Evolutionary conservation across 2,329 filamentous ascomycete species (phyloP).

Genomic region (Claviceps sp.): DNA sequence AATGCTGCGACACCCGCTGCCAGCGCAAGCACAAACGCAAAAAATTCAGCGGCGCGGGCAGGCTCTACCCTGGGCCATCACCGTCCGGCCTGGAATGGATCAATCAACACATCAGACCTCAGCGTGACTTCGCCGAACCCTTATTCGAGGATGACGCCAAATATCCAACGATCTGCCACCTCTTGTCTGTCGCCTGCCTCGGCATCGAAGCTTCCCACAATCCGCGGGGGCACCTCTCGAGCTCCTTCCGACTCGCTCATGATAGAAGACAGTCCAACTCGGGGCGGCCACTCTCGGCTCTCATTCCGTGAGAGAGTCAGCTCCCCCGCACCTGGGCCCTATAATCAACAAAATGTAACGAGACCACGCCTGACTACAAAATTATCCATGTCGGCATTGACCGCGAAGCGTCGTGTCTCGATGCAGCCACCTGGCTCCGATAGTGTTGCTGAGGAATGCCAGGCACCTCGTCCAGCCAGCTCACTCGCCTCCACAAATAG

Average conservation of each 20-base stretch:
- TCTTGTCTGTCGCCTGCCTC: conserved; percentile 30
- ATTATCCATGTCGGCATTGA: conserved; percentile 28
- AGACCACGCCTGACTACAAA: conserved; percentile 32
- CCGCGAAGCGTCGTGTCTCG: conserved; percentile 35
- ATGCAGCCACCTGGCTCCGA: conserved; percentile 33
- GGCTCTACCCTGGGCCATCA: conserved; percentile 34
- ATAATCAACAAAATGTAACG: conserved; percentile 30
- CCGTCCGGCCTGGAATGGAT: conserved; percentile 61
- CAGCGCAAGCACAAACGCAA: conserved; percentile 20
- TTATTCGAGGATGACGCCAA: conserved; percentile 33
- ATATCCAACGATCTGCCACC: conserved; percentile 23
- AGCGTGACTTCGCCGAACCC: conserved; percentile 50
- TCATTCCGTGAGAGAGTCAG: conserved; percentile 41
- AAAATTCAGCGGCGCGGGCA: conserved; percentile 23
- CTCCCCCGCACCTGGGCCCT: conserved; percentile 35
- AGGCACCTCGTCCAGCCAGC: conserved; percentile 36
- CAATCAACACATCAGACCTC: conserved; percentile 49
- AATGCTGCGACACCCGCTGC: conserved; percentile 35
- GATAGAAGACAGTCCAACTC: conserved; percentile 32
- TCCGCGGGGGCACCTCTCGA: conserved; percentile 35
- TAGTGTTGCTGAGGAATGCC: conserved; percentile 16
- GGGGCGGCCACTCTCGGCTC: conserved; percentile 29
- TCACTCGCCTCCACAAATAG: conserved; percentile 37
- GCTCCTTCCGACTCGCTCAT: conserved; percentile 34
- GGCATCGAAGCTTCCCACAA: conserved; percentile 32